Base-by-base conservation (phyloP, 192 early-diverging fungal species). In the Coemansia sp. region DNA sequence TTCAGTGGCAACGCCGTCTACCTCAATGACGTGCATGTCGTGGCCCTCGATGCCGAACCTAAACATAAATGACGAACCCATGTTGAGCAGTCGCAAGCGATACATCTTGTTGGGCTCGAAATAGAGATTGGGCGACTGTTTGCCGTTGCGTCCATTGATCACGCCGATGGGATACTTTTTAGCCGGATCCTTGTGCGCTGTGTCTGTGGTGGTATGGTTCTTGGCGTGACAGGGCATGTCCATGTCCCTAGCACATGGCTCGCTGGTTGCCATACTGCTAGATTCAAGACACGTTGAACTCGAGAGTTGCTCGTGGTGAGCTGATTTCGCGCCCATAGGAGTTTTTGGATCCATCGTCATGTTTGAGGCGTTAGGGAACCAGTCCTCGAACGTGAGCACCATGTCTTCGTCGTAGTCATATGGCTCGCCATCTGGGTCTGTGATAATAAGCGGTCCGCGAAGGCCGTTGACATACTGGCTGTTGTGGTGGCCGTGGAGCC, bases 401-500 rank as follows among this genome's bases (percentile, higher is more conserved):
- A 85, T 70, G 41, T 94, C 93, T 27, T 87, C 87, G 62, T 93
- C 92, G 56, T 91, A 91, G 41, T 74, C 57, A 69, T 87, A 85
- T 36, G 85, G 84, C 63, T 81, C 51, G 45, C 67, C 54, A 56
- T 85, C 85, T 19, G 81, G 83, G 61, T 88, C 79, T 36, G 88
- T 80, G 40, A 95, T 78, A 50, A 93, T 86, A 13, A 95, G 64
- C 34, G 93, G 86, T 0, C 83, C 85, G 40, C 88, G 87, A 42
- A 93, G 77, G 37, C 93, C 93, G 62, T 95, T 91, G 34, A 92
- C 85, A 69, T 95, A 93, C 79, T 93, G 91, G 57, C 74, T 83
- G 53, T 64, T 73, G 62, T 70, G 79, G 71, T 94, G 93, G 11
- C 87, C 83, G 62, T 94, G 92, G 48, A 90, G 81, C 94, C 94